Percentiles rank a stretch among this genome's conserved stretches.
Conservation (phyloP, 2,329 filamentous ascomycete species). For the Sordariomycetes sp. region DNA sequence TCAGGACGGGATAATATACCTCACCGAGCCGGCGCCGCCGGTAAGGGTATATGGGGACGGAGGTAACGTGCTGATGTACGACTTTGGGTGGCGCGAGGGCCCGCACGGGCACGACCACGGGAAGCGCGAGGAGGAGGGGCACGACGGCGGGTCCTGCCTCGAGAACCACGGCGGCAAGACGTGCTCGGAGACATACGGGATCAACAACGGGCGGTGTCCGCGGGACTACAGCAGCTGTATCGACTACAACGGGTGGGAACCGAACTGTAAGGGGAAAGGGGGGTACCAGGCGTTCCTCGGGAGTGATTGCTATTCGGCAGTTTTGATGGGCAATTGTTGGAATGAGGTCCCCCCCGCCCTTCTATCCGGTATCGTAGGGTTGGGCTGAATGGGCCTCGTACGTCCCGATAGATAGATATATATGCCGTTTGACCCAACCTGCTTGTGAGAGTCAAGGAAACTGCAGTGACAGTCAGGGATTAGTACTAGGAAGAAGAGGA, state of each 20-base stretch:
- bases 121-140: neutral
- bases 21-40: conserved; percentile 5
- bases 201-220: conserved; percentile 6
- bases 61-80: conserved; percentile 7
- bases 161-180: conserved; percentile 5
- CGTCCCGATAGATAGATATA: too few relatives aligned
- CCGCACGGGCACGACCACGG: conserved; percentile 3
- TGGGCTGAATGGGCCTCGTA: neutral
- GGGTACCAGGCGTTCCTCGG: conserved; percentile 2
- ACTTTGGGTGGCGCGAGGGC: conserved; percentile 8
- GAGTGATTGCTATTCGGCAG: conserved; percentile 2
- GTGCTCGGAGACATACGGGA: conserved; percentile 6
- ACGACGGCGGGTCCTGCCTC: conserved; percentile 5
- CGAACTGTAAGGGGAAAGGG: conserved; percentile 4
- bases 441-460: too few relatives aligned
- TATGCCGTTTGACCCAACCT: too few relatives aligned
- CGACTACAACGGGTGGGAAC: conserved; percentile 5
- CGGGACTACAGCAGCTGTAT: conserved; percentile 5
- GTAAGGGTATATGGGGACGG: conserved; percentile 4
- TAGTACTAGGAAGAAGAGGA: too few relatives aligned
- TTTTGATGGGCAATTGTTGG: conserved; percentile 8
- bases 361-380: neutral
- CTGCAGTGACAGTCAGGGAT: too few relatives aligned
- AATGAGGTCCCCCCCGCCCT: neutral
- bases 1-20: conserved; percentile 8